Base-by-base conservation (phyloP, 2,329 filamentous ascomycete genomes). In the Coniochaeta sp. region DNA sequence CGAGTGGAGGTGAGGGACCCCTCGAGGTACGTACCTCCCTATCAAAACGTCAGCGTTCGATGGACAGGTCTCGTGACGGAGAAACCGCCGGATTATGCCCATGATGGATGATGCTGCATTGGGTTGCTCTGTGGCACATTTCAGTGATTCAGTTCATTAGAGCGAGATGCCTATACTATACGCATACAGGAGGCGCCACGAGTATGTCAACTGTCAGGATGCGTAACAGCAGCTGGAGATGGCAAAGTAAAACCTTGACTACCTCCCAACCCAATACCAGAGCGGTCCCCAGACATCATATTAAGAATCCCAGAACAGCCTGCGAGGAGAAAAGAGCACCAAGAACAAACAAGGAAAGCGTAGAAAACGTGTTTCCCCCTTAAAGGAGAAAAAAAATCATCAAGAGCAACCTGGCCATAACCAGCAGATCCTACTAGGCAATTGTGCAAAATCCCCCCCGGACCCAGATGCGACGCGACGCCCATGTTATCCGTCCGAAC, bases 401-500 rank as follows among this genome's bases (percentile, higher is more conserved):
- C 30, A 49, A 32, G 28, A 35, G 20, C 47, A 35, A 49, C 20
- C 47, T 35, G 47, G 28, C 16, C 30, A 49, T 33, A 35, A 32
- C 28, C 47, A 35, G 47, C 30, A 49, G 47, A 49, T 35, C 28
- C 31, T 35, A 49, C 47, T 27, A 31, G 45, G 14, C 13, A 33
- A 20, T 5, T 26, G 22, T 30, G 47, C 30, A 6, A 49, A 12
- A 48, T 32, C 49, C 27, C 24, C 30, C 18, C 46, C 24, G 38
- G 20, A 50, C 50, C 30, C 42, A 52, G 33, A 53, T 49, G 47
- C 45, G 45, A 47, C 47, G 47, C n/a, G n/a, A n/a, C n/a, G n/a
- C n/a, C 47, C 47, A 48, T n/a, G 40, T 46, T 26, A 27, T 49
- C 18, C 28, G 35, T 33, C 31, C 47, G 22, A 35, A 26, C 47